Evolutionary conservation across 1,139 yeast genomes (phyloP).

Genomic region (Meyerozyma athensensis): DNA sequence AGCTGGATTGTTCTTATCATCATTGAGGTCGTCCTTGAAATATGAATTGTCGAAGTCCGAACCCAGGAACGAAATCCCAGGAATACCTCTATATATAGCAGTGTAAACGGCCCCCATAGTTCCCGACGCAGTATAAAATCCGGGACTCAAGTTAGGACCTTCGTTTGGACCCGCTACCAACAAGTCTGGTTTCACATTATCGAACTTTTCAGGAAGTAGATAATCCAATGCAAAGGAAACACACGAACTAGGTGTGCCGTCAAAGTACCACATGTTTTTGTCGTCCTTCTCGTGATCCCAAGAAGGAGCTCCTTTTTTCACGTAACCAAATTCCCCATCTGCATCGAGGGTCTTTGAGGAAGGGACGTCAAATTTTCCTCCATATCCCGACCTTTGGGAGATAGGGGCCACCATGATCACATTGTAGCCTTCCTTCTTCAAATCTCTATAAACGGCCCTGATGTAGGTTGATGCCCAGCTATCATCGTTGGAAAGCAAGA

Average conservation of each 20-base stretch:
- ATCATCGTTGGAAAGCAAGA: conserved; percentile 56
- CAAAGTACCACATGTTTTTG: conserved; percentile 41
- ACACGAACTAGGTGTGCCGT: conserved; percentile 42
- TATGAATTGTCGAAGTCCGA: conserved; percentile 41
- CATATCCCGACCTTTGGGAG: conserved; percentile 55
- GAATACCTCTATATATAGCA: conserved; percentile 38
- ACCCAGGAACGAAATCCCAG: conserved; percentile 44
- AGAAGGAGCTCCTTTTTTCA: conserved; percentile 35
- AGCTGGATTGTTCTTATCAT: conserved; percentile 10
- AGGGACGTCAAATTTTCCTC: conserved; percentile 51
- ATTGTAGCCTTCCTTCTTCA: conserved; percentile 51
- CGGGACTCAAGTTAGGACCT: conserved; percentile 40
- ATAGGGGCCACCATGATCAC: conserved; percentile 57
- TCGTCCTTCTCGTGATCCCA: conserved; percentile 41
- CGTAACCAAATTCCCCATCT: conserved; percentile 37
- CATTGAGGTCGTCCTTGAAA: conserved; percentile 32
- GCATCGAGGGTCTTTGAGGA: conserved; percentile 4
- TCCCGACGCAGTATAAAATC: conserved; percentile 38
- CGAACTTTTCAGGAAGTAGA: conserved; percentile 29
- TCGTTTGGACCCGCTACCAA: conserved; percentile 47
- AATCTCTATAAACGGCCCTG: conserved; percentile 53
- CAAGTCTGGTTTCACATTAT: conserved; percentile 23
- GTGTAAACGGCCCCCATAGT: conserved; percentile 44
- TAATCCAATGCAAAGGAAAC: conserved; percentile 39
- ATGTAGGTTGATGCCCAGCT: conserved; percentile 57